Conservation (phyloP, 164 flowering plant genomes). For the Annona squamosa region DNA sequence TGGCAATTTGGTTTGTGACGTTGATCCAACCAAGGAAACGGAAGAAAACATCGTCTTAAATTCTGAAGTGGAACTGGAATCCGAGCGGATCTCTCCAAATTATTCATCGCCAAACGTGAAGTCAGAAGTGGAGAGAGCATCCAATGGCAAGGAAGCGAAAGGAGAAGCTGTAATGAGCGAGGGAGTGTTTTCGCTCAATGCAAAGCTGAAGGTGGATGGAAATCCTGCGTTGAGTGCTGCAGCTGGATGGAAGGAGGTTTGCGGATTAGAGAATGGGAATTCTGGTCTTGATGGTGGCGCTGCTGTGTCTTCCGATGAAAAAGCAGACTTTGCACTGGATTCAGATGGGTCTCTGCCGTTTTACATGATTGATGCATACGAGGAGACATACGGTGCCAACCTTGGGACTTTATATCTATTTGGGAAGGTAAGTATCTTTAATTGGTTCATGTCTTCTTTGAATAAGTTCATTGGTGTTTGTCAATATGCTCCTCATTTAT, state of each 20-base stretch:
- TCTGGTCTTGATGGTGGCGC: slow-evolving; percentile 9
- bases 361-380: slow-evolving; percentile 82
- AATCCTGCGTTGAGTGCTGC: slow-evolving; percentile 56
- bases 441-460: not conserved
- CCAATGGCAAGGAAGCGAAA: slow-evolving; percentile 21
- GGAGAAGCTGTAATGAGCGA: slow-evolving; percentile 22
- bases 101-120: not conserved
- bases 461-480: not conserved
- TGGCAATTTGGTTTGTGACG: slow-evolving; percentile 2
- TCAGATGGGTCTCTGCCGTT: slow-evolving; percentile 82
- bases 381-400: slow-evolving; percentile 69
- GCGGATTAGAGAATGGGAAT: slow-evolving; percentile 33
- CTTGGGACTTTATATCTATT: slow-evolving; percentile 78
- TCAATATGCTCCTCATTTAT: not conserved
- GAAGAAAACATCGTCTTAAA: slow-evolving; percentile 8
- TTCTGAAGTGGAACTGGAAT: slow-evolving; percentile 8
- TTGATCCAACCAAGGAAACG: slow-evolving; percentile 6
- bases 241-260: slow-evolving; percentile 58
- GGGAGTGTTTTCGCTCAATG: slow-evolving; percentile 49
- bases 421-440: slow-evolving; percentile 66
- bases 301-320: slow-evolving; percentile 27
- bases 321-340: slow-evolving; percentile 53
- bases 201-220: slow-evolving; percentile 43
- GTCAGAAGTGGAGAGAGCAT: not conserved
- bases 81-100: slow-evolving; percentile 5